Evolutionary conservation across 768 basidiomycete genomes (phyloP).

Genomic region (Lactarius deliciosus): DNA sequence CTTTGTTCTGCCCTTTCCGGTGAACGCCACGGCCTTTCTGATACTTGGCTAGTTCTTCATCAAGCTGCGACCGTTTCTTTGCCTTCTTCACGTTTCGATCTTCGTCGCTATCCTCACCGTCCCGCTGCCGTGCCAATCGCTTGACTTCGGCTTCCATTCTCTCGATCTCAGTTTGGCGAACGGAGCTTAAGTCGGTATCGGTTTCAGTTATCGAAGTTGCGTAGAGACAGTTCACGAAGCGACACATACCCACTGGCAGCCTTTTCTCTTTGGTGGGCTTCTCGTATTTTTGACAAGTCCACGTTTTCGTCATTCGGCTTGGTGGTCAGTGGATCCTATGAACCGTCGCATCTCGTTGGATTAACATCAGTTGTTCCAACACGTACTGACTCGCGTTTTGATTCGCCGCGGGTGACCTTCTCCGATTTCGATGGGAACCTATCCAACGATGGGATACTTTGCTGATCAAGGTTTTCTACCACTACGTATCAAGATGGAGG

Average conservation of each 20-base stretch:
- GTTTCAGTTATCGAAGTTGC: constrained; percentile 6
- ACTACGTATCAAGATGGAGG: constrained; percentile 34
- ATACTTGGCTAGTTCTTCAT: constrained; percentile 83
- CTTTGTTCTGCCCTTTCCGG: constrained; percentile 54
- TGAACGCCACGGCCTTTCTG: constrained; percentile 60
- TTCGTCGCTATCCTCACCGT: constrained; percentile 65
- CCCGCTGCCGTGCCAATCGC: constrained; percentile 62
- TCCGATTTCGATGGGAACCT: constrained; percentile 14
- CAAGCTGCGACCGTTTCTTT: constrained; percentile 67
- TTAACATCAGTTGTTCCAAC: not conserved
- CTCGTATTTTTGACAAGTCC: constrained; percentile 72
- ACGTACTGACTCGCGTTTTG: constrained; percentile 18
- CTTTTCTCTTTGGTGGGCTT: constrained; percentile 72
- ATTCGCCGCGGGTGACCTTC: constrained; percentile 1
- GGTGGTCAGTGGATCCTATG: constrained; percentile 35
- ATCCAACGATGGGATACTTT: constrained; percentile 25
- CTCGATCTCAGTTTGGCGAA: constrained; percentile 74
- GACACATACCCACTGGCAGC: constrained; percentile 53
- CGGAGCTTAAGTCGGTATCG: constrained; percentile 43
- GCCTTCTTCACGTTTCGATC: constrained; percentile 55
- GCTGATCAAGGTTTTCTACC: constrained; percentile 37
- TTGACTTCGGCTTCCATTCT: constrained; percentile 89
- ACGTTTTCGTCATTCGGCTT: constrained; percentile 53
- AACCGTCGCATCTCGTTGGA: constrained; percentile 9
- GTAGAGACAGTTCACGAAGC: not conserved